phyloP scores from a whole-genome alignment of 805 yeast species.

The Candida caryicola region DNA sequence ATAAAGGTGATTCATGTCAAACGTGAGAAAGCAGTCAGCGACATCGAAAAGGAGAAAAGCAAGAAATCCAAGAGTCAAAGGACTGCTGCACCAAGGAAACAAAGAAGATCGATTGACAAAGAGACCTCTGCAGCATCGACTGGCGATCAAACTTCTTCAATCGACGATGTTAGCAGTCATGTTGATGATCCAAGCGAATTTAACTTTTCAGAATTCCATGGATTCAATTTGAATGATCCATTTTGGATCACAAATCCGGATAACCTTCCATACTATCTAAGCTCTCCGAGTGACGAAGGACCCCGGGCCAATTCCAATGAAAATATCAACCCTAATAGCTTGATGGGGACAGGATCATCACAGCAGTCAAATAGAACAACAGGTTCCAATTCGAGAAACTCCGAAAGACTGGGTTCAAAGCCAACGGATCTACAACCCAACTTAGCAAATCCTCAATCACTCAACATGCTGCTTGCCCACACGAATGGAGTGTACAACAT shows the following conservation, averaged over 20 bases:
- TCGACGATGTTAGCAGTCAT: background rate
- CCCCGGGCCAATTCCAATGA: no score
- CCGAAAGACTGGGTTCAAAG: no score
- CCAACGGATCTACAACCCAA: no score
- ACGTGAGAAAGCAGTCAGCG: conserved; percentile 10
- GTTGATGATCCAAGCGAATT: conserved; percentile 1
- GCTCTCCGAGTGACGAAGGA: conserved; percentile 25
- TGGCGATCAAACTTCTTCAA: background rate
- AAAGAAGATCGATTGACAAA: background rate
- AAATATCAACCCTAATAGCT: background rate
- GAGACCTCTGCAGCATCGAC: background rate
- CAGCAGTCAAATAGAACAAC: no score
- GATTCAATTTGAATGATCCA: conserved; percentile 47
- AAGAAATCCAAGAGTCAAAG: background rate
- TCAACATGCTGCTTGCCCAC: background rate
- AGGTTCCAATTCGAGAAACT: no score
- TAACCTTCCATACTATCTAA: conserved; percentile 37
- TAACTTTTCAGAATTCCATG: conserved; percentile 35
- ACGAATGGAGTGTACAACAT: background rate
- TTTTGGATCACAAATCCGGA: conserved; percentile 52
- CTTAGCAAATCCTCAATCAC: background rate
- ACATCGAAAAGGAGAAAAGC: conserved; percentile 4
- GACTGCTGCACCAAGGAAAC: background rate
- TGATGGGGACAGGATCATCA: no score
- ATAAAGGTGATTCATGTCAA: conserved; percentile 23